A percentile compares a stretch with the other conserved stretches of the same genome.
These are phyloP conservation scores for Plasmodium inui DNA, from an alignment of 169 alveolate genomes.

Conservation along the genomic window DNA sequence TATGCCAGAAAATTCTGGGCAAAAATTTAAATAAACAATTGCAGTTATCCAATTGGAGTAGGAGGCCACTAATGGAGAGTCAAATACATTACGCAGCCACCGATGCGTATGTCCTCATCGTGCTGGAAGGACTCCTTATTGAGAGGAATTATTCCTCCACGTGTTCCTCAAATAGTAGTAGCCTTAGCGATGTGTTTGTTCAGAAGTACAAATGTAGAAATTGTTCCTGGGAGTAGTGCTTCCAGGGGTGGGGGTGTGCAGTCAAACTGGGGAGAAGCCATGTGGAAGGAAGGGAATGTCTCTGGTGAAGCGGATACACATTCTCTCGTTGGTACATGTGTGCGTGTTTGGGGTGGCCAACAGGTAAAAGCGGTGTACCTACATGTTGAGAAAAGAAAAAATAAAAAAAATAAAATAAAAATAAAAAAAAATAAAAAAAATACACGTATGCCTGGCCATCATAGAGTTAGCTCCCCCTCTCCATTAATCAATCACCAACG, in stretches of 20 bases:
- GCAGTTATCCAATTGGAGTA: conserved; percentile 91
- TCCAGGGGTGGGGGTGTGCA: not conserved
- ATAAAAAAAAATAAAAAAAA: not conserved
- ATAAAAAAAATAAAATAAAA: not conserved
- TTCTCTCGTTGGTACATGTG: not conserved
- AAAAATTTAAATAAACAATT: conserved; percentile 85
- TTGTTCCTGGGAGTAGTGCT: conserved; percentile 53
- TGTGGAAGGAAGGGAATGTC: not conserved
- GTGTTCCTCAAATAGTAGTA: conserved; percentile 34
- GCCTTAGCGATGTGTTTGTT: conserved; percentile 6
- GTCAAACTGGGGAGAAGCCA: not conserved
- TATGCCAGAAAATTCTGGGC: conserved; percentile 81
- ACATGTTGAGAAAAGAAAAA: not conserved
- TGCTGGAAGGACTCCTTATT: conserved; percentile 48
- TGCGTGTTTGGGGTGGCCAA: not conserved
- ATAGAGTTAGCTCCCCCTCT: not conserved
- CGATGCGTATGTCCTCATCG: conserved; percentile 87
- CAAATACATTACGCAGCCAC: conserved; percentile 90
- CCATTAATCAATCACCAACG: not conserved
- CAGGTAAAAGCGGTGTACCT: not conserved
- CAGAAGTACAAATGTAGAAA: conserved; percentile 37
- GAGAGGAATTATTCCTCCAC: conserved; percentile 36
- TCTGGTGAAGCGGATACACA: not conserved
- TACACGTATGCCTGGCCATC: not conserved
- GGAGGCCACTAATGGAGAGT: conserved; percentile 87